Evolutionary conservation across 164 flowering plant genomes (phyloP), one percentile per base, ranked within the genome.

Genomic region (Liquidambar formosana): DNA sequence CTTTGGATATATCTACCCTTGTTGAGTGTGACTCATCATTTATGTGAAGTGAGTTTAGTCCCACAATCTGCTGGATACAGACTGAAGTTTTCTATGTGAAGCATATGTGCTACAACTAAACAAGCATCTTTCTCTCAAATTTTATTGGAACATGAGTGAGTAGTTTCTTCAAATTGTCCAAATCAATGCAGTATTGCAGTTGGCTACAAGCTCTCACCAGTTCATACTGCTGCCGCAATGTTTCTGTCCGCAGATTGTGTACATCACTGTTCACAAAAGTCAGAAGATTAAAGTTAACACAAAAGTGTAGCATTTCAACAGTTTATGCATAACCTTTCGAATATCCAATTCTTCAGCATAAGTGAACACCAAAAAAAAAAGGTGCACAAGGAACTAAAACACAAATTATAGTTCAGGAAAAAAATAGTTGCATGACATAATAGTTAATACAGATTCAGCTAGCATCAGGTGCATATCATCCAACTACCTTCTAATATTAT

Each of bases 141-240:
- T 33, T 33, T 33, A 33, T 33, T 33, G 41, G 41, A 33, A 33
- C 41, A 33, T 33, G 41, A 33, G 41, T 33, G 41, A 2, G 6
- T 33, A 33, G 47, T 21, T 22, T 3, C 16, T 21, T n/a, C 15
- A 45, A 21, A 46, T 21, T 46, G 18, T 45, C 51, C 43, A 47
- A 63, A 63, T 45, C 3, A n/a, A 43, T 41, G 49, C 14, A 45
- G 47, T 18, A n/a, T n/a, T 41, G 49, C 14, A 45, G 47, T 18
- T 60, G 44, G 4, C 46, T 23, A 25, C 15, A 23, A 44, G 48
- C 61, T 49, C 77, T 80, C 82, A 92, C 98, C 96, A 89, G 81
- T 68, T 88, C 78, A 80, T 94, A 94, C 61, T 94, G 98, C 81
- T 92, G 98, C 80, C 79, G 80, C 83, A 94, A 69, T 71, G 88